Conservation (phyloP, 805 yeast species). For the Metschnikowia reukaufii region DNA sequence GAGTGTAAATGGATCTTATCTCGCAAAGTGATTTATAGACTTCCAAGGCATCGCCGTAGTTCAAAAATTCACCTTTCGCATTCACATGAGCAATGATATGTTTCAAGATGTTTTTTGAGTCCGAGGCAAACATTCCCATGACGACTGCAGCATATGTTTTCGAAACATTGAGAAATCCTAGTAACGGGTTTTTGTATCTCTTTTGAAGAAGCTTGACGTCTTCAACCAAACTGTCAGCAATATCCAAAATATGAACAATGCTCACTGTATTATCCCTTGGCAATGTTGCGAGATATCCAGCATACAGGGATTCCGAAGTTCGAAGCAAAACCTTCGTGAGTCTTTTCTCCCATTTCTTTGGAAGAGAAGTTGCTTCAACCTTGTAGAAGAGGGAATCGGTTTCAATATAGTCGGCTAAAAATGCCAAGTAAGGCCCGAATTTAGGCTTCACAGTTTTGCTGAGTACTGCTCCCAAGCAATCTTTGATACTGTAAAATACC, state of each 20-base stretch:
- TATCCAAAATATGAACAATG: slow-evolving; percentile 53
- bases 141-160: slow-evolving; percentile 47
- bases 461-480: slow-evolving; percentile 41
- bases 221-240: slow-evolving; percentile 53
- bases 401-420: slow-evolving; percentile 52
- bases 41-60: slow-evolving; percentile 57
- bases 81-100: slow-evolving; percentile 47
- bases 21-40: slow-evolving; percentile 54
- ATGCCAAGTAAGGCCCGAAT: slow-evolving; percentile 51
- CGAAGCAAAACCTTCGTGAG: slow-evolving; percentile 36
- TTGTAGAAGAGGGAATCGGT: slow-evolving; percentile 44
- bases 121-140: slow-evolving; percentile 54
- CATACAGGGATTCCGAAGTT: slow-evolving; percentile 40
- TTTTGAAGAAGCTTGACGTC: slow-evolving; percentile 55
- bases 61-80: slow-evolving; percentile 33
- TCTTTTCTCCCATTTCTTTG: slow-evolving; percentile 48
- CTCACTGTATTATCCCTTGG: slow-evolving; percentile 59
- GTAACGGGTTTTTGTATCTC: slow-evolving; percentile 58
- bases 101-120: slow-evolving; percentile 49
- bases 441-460: slow-evolving; percentile 50
- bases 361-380: slow-evolving; percentile 34
- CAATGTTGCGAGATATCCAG: slow-evolving; percentile 42
- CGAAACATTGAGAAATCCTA: slow-evolving; percentile 57
- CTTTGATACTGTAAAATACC: slow-evolving; percentile 46
- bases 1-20: slow-evolving; percentile 50